Percentiles rank a stretch among this genome's conserved stretches.
These are phyloP conservation scores for Xylaria sp. DNA, from an alignment of 2,329 filamentous ascomycete genomes.

Conservation along the genomic window DNA sequence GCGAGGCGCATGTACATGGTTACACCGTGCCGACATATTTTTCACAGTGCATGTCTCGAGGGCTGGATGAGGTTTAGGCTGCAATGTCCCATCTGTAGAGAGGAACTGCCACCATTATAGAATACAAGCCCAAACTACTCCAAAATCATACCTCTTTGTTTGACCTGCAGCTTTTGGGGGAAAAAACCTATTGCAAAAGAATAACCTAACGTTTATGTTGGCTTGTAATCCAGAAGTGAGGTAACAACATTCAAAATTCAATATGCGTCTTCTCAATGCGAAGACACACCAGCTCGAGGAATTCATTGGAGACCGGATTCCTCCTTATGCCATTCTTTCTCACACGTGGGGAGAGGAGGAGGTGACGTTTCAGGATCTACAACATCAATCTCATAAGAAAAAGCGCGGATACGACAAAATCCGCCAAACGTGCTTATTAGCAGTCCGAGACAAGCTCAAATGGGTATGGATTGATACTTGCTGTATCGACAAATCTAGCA, in stretches of 20 bases:
- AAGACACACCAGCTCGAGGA: slow-evolving; percentile 16
- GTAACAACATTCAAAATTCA: neutral
- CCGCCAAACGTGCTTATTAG: slow-evolving; percentile 26
- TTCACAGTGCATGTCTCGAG: slow-evolving; percentile 90
- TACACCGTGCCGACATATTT: slow-evolving; percentile 95
- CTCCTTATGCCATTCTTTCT: slow-evolving; percentile 31
- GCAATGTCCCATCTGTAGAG: slow-evolving; percentile 94
- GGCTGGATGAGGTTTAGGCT: slow-evolving; percentile 95
- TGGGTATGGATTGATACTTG: slow-evolving; percentile 38
- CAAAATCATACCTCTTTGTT: no score
- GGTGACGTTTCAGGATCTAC: slow-evolving; percentile 33
- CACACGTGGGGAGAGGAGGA: slow-evolving; percentile 34
- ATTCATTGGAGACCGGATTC: neutral
- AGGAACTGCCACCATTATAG: slow-evolving; percentile 85
- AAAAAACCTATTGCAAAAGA: neutral
- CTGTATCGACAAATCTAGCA: slow-evolving; percentile 38
- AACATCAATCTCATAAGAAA: slow-evolving; percentile 1
- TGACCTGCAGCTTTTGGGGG: neutral
- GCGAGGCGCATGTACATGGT: slow-evolving; percentile 93
- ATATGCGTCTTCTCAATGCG: slow-evolving; percentile 26
- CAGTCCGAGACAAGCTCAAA: slow-evolving; percentile 9
- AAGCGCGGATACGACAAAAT: slow-evolving; percentile 30
- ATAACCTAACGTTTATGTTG: neutral
- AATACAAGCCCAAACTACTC: neutral
- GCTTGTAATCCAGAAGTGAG: neutral